Conservation (phyloP, 176 grass and related monocot genomes). For the Eragrostis curvula region DNA sequence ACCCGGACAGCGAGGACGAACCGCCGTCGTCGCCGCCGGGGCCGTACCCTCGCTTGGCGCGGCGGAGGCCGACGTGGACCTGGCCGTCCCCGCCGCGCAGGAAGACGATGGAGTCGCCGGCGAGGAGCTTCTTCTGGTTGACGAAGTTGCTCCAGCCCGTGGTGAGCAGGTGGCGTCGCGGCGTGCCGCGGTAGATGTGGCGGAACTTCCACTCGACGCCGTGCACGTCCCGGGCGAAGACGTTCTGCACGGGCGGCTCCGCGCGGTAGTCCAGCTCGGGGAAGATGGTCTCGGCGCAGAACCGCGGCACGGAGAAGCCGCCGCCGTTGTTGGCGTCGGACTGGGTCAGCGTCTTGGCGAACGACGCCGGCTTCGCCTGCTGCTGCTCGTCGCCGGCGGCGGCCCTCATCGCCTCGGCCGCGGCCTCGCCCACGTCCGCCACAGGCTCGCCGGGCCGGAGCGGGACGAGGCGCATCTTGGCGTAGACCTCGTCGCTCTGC, state of each 20-base stretch:
- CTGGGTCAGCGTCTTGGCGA: slow-evolving; percentile 92
- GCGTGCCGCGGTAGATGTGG: slow-evolving; percentile 96
- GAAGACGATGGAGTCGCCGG: slow-evolving; percentile 91
- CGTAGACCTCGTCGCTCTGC: slow-evolving; percentile 74
- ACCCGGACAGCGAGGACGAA: slow-evolving; percentile 37
- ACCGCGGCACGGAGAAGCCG: slow-evolving; percentile 87
- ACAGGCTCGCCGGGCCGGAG: slow-evolving; percentile 40
- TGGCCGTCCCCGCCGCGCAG: slow-evolving; percentile 66
- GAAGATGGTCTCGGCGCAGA: slow-evolving; percentile 91
- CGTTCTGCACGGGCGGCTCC: slow-evolving; percentile 65
- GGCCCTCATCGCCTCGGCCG: not conserved
- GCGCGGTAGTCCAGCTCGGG: slow-evolving; percentile 73
- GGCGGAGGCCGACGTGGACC: slow-evolving; percentile 72
- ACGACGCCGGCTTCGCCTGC: slow-evolving; percentile 49
- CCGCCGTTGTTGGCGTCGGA: slow-evolving; percentile 96
- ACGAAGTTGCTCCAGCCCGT: slow-evolving; percentile 94
- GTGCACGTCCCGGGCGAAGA: slow-evolving; percentile 78
- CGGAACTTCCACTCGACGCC: slow-evolving; percentile 84
- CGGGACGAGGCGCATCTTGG: slow-evolving; percentile 70
- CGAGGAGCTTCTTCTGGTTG: slow-evolving; percentile 73
- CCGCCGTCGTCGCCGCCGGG: slow-evolving; percentile 32
- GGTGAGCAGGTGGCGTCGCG: slow-evolving; percentile 87
- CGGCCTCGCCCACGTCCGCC: slow-evolving; percentile 44
- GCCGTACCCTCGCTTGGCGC: slow-evolving; percentile 54
- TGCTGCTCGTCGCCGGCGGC: not conserved